A percentile compares a stretch with the other conserved stretches of the same genome.
These are phyloP conservation scores for Saksenaea vasiformis DNA, from an alignment of 371 early-diverging fungal genomes.

Conservation along the genomic window DNA sequence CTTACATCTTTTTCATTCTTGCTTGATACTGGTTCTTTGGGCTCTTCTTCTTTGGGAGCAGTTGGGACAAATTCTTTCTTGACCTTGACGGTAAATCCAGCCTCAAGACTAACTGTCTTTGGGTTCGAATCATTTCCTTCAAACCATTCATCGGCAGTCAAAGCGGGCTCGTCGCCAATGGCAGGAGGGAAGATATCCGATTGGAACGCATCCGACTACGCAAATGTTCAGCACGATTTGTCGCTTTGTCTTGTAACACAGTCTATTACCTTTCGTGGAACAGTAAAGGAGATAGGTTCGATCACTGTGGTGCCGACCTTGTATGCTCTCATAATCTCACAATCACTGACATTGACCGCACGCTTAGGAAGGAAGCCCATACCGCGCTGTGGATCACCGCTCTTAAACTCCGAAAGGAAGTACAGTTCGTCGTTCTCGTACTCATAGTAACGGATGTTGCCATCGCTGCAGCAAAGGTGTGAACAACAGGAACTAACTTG, in stretches of 20 bases:
- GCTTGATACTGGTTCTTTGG: constrained; percentile 20
- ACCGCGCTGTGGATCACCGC: constrained; percentile 90
- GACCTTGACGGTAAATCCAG: constrained; percentile 69
- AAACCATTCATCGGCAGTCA: constrained; percentile 92
- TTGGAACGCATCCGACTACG: constrained; percentile 95
- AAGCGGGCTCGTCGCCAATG: constrained; percentile 77
- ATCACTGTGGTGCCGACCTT: constrained; percentile 86
- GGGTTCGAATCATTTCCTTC: constrained; percentile 81
- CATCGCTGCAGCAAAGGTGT: constrained; percentile 73
- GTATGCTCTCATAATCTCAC: constrained; percentile 92
- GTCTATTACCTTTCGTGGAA: constrained; percentile 90
- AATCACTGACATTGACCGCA: constrained; percentile 80
- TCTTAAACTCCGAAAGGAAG: constrained; percentile 84
- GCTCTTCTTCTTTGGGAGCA: constrained; percentile 55
- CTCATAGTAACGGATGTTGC: constrained; percentile 97
- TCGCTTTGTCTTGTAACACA: background rate
- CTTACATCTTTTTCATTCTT: constrained; percentile 68
- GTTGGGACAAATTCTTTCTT: constrained; percentile 79
- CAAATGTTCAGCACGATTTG: constrained; percentile 10
- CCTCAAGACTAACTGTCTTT: constrained; percentile 80
- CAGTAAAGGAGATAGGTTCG: constrained; percentile 96
- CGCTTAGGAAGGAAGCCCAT: constrained; percentile 95
- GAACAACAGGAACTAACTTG: constrained; percentile 10
- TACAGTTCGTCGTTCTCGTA: constrained; percentile 84
- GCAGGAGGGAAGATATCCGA: constrained; percentile 93